Percentiles rank a stretch among this genome's conserved stretches.
These are phyloP conservation scores for Lactarius indigo DNA, from an alignment of 768 basidiomycete genomes.

Conservation along the genomic window DNA sequence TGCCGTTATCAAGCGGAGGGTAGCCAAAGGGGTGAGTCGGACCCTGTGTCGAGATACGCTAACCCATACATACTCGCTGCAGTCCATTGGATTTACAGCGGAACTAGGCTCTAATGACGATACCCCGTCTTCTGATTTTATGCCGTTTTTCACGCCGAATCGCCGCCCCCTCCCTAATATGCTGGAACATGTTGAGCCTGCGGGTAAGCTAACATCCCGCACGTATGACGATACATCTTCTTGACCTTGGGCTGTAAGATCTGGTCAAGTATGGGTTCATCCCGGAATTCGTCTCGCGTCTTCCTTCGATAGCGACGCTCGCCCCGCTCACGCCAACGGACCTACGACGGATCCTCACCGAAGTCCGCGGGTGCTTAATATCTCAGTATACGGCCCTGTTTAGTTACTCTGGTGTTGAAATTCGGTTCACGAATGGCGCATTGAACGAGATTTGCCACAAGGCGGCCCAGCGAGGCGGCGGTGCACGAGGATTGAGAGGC, in stretches of 20 bases:
- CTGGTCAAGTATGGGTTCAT: slow-evolving; percentile 91
- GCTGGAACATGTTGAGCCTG: slow-evolving; percentile 69
- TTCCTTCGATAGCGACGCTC: slow-evolving; percentile 89
- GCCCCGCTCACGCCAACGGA: slow-evolving; percentile 75
- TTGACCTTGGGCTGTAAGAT: slow-evolving; percentile 41
- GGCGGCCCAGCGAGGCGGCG: slow-evolving; percentile 80
- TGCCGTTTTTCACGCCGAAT: slow-evolving; percentile 81
- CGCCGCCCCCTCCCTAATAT: slow-evolving; percentile 48
- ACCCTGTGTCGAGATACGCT: not conserved
- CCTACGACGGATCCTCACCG: slow-evolving; percentile 84
- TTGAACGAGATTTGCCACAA: slow-evolving; percentile 77
- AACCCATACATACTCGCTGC: slow-evolving; percentile 14
- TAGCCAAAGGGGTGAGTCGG: slow-evolving; percentile 76
- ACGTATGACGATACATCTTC: not conserved
- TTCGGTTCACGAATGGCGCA: slow-evolving; percentile 80
- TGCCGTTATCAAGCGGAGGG: slow-evolving; percentile 68
- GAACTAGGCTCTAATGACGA: slow-evolving; percentile 43
- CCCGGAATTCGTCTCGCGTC: slow-evolving; percentile 89
- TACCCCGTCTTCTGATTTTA: slow-evolving; percentile 31
- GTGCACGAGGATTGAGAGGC: slow-evolving; percentile 84
- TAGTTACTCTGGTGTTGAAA: slow-evolving; percentile 77
- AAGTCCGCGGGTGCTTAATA: slow-evolving; percentile 86
- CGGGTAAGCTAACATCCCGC: slow-evolving; percentile 40
- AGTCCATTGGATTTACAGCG: slow-evolving; percentile 90
- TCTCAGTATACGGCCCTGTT: slow-evolving; percentile 88